These are phyloP conservation scores for Acanthamoeba culbertsoni DNA, from an alignment of 208 protist genomes.

Conservation along the genomic window DNA sequence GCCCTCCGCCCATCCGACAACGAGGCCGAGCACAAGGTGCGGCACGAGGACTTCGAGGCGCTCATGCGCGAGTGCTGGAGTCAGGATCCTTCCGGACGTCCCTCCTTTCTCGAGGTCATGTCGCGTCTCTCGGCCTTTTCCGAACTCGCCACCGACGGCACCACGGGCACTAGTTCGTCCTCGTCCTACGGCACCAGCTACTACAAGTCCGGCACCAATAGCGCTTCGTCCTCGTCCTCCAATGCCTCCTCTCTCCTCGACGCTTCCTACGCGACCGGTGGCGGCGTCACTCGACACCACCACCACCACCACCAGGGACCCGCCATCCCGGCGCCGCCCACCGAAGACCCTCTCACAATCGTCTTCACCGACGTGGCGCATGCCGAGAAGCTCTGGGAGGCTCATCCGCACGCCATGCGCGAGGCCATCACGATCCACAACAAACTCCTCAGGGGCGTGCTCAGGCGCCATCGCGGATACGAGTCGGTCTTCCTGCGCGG, in stretches of 20 bases:
- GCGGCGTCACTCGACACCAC: not conserved
- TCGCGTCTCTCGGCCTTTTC: not conserved
- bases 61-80: slow-evolving; percentile 6
- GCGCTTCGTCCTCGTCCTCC: not conserved
- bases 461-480: slow-evolving; percentile 36
- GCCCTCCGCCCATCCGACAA: not conserved
- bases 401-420: not conserved
- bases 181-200: not conserved
- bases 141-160: not conserved
- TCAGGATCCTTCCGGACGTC: not conserved
- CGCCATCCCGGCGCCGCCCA: not conserved
- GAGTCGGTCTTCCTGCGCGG: not conserved
- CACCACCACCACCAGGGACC: not conserved
- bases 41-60: not conserved
- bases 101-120: slow-evolving; percentile 47
- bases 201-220: not conserved
- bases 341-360: not conserved
- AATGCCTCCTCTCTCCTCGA: not conserved
- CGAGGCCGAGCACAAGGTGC: not conserved
- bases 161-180: not conserved
- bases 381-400: not conserved
- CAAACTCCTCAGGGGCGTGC: not conserved
- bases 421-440: slow-evolving; percentile 27
- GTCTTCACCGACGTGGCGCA: slow-evolving; percentile 33
- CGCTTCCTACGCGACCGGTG: not conserved